These are phyloP conservation scores for Tetracladium setigerum DNA, from an alignment of 495 filamentous ascomycete genomes.

Conservation along the genomic window DNA sequence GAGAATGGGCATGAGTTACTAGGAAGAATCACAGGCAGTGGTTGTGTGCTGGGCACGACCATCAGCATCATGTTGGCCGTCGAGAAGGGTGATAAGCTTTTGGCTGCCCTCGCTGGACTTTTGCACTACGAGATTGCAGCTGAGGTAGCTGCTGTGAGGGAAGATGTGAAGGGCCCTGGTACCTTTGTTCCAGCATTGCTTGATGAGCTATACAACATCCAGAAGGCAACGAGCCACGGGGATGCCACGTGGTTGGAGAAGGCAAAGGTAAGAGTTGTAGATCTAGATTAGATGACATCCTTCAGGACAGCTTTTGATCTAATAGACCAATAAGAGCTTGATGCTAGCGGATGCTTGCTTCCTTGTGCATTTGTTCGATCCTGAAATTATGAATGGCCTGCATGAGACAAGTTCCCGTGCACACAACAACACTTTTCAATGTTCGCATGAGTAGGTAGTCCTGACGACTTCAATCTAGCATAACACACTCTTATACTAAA, in stretches of 20 bases:
- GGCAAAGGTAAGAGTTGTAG: not conserved
- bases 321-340: too few species aligned
- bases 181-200: conserved; percentile 85
- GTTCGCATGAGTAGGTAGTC: too few species aligned
- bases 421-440: too few species aligned
- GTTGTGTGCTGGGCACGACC: conserved; percentile 77
- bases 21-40: conserved; percentile 78
- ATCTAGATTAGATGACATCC: not conserved
- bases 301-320: too few species aligned
- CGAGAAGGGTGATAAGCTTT: conserved; percentile 49
- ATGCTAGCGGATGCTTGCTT: too few species aligned
- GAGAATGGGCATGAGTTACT: conserved; percentile 73
- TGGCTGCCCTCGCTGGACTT: conserved; percentile 64
- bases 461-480: too few species aligned
- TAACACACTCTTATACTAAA: too few species aligned
- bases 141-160: conserved; percentile 56
- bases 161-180: conserved; percentile 67
- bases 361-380: too few species aligned
- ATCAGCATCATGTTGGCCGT: conserved; percentile 66
- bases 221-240: conserved; percentile 15
- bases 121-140: conserved; percentile 82
- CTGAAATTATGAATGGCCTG: too few species aligned
- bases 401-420: too few species aligned
- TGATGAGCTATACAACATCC: conserved; percentile 49
- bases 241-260: conserved; percentile 11